Conservation (phyloP, 2,329 filamentous ascomycete genomes). For the Trichoderma endophyticum region DNA sequence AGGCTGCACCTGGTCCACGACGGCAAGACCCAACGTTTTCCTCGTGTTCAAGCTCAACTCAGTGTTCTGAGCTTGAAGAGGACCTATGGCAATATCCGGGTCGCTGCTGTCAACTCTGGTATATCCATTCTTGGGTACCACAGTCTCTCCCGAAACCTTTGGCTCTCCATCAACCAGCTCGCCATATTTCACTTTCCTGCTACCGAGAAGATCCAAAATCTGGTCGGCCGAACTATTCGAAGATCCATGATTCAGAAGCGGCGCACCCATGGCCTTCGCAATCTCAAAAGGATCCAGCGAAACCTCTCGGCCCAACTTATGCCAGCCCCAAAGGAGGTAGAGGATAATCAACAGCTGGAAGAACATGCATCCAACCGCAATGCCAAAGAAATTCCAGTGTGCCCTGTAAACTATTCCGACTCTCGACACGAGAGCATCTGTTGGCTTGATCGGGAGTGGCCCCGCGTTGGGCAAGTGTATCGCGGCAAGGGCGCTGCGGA, state of each 20-base stretch:
- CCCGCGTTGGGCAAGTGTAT: neutral
- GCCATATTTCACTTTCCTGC: neutral
- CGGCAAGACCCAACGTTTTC: neutral
- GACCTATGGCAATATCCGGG: neutral
- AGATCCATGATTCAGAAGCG: neutral
- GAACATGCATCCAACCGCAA: neutral
- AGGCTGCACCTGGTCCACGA: neutral
- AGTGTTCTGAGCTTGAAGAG: neutral
- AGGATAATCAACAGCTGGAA: neutral
- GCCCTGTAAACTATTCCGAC: neutral
- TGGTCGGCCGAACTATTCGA: constrained; percentile 2
- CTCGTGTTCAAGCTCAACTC: neutral
- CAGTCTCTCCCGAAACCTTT: neutral
- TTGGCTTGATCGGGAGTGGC: neutral
- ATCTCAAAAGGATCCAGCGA: constrained; percentile 12
- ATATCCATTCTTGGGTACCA: neutral
- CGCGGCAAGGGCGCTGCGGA: constrained; percentile 12
- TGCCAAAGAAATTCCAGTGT: neutral
- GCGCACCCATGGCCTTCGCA: constrained; percentile 13
- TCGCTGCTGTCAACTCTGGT: neutral
- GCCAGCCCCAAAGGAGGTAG: constrained; percentile 2
- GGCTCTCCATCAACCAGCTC: neutral
- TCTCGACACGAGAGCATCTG: neutral
- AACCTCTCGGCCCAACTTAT: neutral
- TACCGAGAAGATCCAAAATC: neutral